Evolutionary conservation across 805 yeast species (phyloP).

Genomic region (Hanseniaspora taiwanica): DNA sequence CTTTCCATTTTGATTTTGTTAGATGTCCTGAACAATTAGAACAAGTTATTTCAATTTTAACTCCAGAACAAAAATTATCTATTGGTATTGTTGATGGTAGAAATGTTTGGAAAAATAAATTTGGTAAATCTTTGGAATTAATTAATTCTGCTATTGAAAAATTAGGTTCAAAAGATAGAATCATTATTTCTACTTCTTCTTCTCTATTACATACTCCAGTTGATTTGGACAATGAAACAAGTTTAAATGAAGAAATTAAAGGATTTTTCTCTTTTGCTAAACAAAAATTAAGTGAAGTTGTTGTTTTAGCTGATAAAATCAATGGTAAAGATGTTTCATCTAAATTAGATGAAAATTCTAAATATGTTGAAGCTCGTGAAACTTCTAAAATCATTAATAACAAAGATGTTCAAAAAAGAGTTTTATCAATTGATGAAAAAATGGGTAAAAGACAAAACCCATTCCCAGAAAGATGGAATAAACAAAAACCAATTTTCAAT

Average conservation of each 20-base stretch:
- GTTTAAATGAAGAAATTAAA: constrained; percentile 81
- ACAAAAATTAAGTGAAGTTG: constrained; percentile 90
- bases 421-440: constrained; percentile 61
- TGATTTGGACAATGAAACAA: constrained; percentile 83
- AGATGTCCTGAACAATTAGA: constrained; percentile 95
- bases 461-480: constrained; percentile 76
- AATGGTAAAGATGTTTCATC: too few species aligned
- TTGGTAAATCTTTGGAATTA: constrained; percentile 67
- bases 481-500: constrained; percentile 78
- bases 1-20: constrained; percentile 92
- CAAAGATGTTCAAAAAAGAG: constrained; percentile 78
- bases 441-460: constrained; percentile 75
- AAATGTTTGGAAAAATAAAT: constrained; percentile 98
- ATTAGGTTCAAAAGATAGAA: constrained; percentile 78
- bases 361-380: constrained; percentile 72
- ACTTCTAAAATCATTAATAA: constrained; percentile 85
- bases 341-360: constrained; percentile 81
- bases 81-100: constrained; percentile 98
- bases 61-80: constrained; percentile 61
- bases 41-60: constrained; percentile 54
- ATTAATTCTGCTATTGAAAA: constrained; percentile 74
- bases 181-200: constrained; percentile 87
- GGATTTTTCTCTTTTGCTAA: constrained; percentile 98
- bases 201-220: constrained; percentile 98
- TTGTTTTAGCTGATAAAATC: constrained; percentile 74